Evolutionary conservation across 2,329 filamentous ascomycete species (phyloP), one percentile per base, ranked within the genome.

Genomic region (Fusarium sp.): DNA sequence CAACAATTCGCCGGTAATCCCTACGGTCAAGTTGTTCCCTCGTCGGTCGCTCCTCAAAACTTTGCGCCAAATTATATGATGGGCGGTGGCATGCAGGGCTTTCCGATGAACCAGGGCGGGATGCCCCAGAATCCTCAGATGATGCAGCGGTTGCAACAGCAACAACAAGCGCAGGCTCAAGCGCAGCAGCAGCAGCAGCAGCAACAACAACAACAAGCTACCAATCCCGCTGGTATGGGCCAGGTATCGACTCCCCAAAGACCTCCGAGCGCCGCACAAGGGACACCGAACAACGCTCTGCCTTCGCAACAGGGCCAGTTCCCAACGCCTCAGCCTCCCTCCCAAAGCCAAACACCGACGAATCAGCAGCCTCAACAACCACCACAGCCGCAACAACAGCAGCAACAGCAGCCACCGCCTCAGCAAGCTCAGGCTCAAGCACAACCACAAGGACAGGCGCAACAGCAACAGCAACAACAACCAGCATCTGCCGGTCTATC

Each of bases 1-100:
- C 86, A 88, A 42, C 87, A 89, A 56, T 91, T 88, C 72, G 85
- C 87, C 27, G 84, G 82, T 74, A 85, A 86, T 38, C 85, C 88
- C 8, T 91, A 90, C 75, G 87, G 86, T 67, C 80, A 85, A 73
- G 83, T 85, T 71, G 81, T 87, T 75, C 83, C 86, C 23, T 82
- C 83, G 52, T 82, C 86, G 40, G 83, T 83, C 70, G 82, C 81
- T 45, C 84, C 84, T 12, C 87, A 88, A 54, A 88, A 86, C 77
- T 90, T 89, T 74, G 71, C 75, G 17, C 80, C 79, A 46, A 80
- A 79, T 62, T 82, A 82, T 60, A 87, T 89, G 83, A 89, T 90
- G 84, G 79, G 79, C 65, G 80, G 84, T 65, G 81, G 82, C 69
- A 88, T 89, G 84, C 81, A 84, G 44, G 84, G 85, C 26, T 90